A percentile compares a stretch with the other conserved stretches of the same genome.
Conservation (phyloP, 768 basidiomycete genomes). For the Coprinopsis sp. region DNA sequence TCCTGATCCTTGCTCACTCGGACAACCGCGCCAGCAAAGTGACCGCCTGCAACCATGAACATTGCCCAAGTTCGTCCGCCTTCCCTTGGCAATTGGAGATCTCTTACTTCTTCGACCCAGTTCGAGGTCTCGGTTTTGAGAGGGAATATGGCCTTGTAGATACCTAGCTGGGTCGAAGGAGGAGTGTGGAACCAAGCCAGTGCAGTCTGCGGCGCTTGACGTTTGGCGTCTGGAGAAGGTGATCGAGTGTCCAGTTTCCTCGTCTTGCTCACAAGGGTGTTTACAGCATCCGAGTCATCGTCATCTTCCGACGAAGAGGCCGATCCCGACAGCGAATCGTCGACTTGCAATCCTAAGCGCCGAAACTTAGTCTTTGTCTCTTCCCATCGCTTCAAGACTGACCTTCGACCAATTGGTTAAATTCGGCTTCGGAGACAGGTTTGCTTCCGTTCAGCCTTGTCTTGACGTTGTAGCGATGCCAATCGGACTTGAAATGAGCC, state of each 20-base stretch:
- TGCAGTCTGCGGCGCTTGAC: slow-evolving; percentile 50
- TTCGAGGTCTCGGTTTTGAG: slow-evolving; percentile 34
- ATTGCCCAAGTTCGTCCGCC: slow-evolving; percentile 82
- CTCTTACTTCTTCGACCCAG: slow-evolving; percentile 58
- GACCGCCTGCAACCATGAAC: slow-evolving; percentile 97
- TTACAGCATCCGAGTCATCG: slow-evolving; percentile 59
- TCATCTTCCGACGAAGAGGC: slow-evolving; percentile 65
- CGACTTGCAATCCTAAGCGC: slow-evolving; percentile 44
- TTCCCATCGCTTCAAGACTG: neutral
- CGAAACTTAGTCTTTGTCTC: neutral
- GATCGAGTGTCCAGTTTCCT: slow-evolving; percentile 40
- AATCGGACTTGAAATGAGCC: slow-evolving; percentile 86
- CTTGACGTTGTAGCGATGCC: slow-evolving; percentile 98
- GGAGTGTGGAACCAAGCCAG: slow-evolving; percentile 89
- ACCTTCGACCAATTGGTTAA: slow-evolving; percentile 81
- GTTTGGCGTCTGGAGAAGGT: slow-evolving; percentile 37
- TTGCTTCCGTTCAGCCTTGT: slow-evolving; percentile 59
- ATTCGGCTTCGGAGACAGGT: slow-evolving; percentile 65
- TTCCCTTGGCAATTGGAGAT: slow-evolving; percentile 52
- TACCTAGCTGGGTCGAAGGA: slow-evolving; percentile 82
- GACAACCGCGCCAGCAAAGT: slow-evolving; percentile 92
- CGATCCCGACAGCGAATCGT: slow-evolving; percentile 90
- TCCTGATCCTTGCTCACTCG: slow-evolving; percentile 55
- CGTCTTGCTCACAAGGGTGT: slow-evolving; percentile 60
- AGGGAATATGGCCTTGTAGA: slow-evolving; percentile 78